phyloP scores from a whole-genome alignment of 2,329 filamentous ascomycete genomes.

The Periconia sp. region DNA sequence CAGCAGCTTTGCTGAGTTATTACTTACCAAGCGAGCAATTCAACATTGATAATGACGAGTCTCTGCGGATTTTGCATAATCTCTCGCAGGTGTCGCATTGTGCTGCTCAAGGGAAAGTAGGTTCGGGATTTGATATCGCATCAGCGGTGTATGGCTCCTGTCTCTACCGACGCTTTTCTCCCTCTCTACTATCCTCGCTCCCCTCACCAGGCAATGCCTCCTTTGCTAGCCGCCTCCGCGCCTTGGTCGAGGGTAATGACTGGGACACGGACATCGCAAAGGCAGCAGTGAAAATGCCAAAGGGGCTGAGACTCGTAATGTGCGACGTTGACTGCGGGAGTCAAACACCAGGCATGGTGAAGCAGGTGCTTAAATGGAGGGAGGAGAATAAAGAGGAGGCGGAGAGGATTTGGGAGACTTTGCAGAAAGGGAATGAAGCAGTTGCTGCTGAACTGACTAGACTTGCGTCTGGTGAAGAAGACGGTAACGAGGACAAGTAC shows the following conservation, averaged over 20 bases:
- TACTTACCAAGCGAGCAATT: conserved; percentile 68
- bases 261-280: conserved; percentile 86
- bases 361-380: conserved; percentile 85
- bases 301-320: conserved; percentile 81
- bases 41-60: conserved; percentile 60
- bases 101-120: conserved; percentile 94
- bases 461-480: conserved; percentile 52
- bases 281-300: conserved; percentile 72
- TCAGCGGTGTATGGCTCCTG: conserved; percentile 92
- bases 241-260: conserved; percentile 65
- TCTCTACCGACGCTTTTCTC: conserved; percentile 90
- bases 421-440: conserved; percentile 77
- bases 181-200: conserved; percentile 70
- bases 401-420: conserved; percentile 71
- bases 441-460: conserved; percentile 69
- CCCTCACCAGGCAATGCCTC: conserved; percentile 69
- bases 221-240: conserved; percentile 70
- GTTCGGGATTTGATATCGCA: conserved; percentile 94
- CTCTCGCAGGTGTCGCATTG: conserved; percentile 93
- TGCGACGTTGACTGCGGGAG: conserved; percentile 96
- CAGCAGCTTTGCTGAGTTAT: conserved; percentile 76
- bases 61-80: conserved; percentile 78
- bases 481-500: conserved; percentile 49
- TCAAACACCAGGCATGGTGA: conserved; percentile 95
- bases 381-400: conserved; percentile 68